Conservation (phyloP, 768 basidiomycete genomes). For the Heimioporus sp. region DNA sequence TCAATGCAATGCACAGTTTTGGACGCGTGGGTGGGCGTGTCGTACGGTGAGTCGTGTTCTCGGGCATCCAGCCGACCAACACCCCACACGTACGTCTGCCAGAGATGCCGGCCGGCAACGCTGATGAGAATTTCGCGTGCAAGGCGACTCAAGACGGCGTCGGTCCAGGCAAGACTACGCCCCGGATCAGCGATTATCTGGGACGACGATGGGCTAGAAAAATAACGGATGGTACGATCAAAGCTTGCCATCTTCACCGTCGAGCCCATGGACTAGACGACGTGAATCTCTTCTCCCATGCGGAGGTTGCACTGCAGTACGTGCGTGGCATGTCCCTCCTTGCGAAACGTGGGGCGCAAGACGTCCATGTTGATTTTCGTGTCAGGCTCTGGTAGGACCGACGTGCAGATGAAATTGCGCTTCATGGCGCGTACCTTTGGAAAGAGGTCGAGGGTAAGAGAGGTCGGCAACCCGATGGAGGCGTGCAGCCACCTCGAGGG, state of each 20-base stretch:
- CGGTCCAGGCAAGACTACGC: conserved; percentile 81
- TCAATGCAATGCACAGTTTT: conserved; percentile 36
- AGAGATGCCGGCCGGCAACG: no score
- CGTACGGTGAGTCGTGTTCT: conserved; percentile 57
- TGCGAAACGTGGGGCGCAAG: conserved; percentile 27
- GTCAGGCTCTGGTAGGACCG: conserved; percentile 70
- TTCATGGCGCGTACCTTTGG: conserved; percentile 59
- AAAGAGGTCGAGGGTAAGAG: conserved; percentile 47
- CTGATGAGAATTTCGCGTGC: conserved; percentile 72
- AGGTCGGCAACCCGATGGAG: conserved; percentile 40
- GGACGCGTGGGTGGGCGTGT: conserved; percentile 23
- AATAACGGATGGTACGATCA: no score
- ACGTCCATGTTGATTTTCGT: conserved; percentile 34
- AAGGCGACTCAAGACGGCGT: conserved; percentile 69
- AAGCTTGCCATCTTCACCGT: conserved; percentile 91
- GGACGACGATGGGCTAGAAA: conserved; percentile 57
- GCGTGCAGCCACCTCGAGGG: conserved; percentile 38
- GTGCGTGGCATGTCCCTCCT: conserved; percentile 44
- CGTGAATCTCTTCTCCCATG: conserved; percentile 87
- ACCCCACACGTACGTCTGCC: conserved; percentile 80
- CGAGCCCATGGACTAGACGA: conserved; percentile 70
- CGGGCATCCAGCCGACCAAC: conserved; percentile 93
- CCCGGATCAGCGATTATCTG: conserved; percentile 87
- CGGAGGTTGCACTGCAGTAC: conserved; percentile 77
- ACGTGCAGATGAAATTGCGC: conserved; percentile 92